Conservation (phyloP, 768 basidiomycete genomes). For the Mycena olivaceomarginata region DNA sequence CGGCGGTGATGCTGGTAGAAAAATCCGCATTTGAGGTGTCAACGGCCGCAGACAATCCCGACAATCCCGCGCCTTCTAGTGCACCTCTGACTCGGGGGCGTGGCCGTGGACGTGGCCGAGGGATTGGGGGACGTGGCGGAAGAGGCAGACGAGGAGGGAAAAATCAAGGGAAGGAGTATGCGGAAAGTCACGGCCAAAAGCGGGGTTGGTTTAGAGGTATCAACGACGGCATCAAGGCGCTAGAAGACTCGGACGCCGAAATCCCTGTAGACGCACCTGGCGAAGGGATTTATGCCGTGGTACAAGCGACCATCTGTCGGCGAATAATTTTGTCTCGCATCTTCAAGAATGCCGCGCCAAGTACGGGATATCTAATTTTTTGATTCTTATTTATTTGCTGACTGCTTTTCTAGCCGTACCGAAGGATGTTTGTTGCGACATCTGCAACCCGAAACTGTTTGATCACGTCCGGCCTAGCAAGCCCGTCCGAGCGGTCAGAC, state of each 20-base stretch:
- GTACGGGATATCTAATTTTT: not conserved
- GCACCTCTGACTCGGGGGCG: not conserved
- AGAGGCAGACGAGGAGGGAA: not conserved
- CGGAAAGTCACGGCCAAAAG: not conserved
- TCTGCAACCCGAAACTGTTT: constrained; percentile 18
- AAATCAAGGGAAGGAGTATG: not conserved
- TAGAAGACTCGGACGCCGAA: not conserved
- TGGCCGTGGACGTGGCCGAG: not conserved
- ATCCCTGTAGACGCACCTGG: not conserved
- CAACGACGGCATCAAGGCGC: not conserved
- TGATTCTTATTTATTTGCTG: not conserved
- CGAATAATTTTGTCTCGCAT: not conserved
- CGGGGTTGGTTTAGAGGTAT: not conserved
- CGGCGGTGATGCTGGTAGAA: not conserved
- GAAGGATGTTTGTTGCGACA: not conserved
- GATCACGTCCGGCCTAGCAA: constrained; percentile 3
- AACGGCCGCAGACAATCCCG: not conserved
- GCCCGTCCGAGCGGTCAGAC: not conserved
- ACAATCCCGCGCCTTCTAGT: not conserved
- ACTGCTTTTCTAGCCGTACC: not conserved
- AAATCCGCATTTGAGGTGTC: not conserved
- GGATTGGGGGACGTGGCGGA: not conserved
- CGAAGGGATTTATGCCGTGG: not conserved
- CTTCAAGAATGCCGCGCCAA: not conserved
- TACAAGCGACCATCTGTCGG: not conserved